Evolutionary conservation across 345 rosid species (phyloP).

Genomic region (Aegle marmelos): DNA sequence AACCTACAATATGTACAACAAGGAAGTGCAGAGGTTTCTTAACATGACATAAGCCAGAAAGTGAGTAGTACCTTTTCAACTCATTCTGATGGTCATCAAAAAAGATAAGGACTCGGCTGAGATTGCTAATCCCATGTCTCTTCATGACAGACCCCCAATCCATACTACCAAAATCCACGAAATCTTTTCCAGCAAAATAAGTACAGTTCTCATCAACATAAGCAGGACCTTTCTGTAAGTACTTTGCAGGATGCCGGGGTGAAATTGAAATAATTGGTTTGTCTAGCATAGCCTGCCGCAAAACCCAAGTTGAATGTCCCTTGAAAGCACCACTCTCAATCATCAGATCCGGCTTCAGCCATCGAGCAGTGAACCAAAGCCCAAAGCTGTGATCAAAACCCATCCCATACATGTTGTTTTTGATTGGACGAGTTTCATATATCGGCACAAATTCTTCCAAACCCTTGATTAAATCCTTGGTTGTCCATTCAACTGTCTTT

Average conservation of each 20-base stretch:
- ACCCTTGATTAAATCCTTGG: constrained; percentile 86
- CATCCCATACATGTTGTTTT: constrained; percentile 95
- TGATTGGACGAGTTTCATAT: constrained; percentile 91
- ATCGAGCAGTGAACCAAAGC: constrained; percentile 85
- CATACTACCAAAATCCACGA: constrained; percentile 91
- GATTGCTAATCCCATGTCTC: constrained; percentile 62
- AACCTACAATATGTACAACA: background rate
- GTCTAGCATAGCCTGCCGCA: constrained; percentile 96
- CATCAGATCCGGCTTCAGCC: constrained; percentile 94
- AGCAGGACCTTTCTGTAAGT: constrained; percentile 87
- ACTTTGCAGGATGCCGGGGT: constrained; percentile 94
- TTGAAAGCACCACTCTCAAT: constrained; percentile 99
- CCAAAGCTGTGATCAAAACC: constrained; percentile 99
- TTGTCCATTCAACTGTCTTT: constrained; percentile 88
- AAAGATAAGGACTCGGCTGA: constrained; percentile 64
- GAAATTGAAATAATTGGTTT: constrained; percentile 76
- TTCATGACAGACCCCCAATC: constrained; percentile 75
- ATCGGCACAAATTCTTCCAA: constrained; percentile 90
- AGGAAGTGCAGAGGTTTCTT: background rate
- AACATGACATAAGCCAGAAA: background rate
- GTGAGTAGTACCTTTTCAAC: constrained; percentile 64
- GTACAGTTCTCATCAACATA: constrained; percentile 97
- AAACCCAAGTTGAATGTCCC: constrained; percentile 99
- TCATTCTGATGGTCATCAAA: constrained; percentile 99
- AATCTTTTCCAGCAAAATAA: constrained; percentile 95